phyloP scores from a whole-genome alignment of 1,284 basidiomycete species.

The Ustilago cynodontis region DNA sequence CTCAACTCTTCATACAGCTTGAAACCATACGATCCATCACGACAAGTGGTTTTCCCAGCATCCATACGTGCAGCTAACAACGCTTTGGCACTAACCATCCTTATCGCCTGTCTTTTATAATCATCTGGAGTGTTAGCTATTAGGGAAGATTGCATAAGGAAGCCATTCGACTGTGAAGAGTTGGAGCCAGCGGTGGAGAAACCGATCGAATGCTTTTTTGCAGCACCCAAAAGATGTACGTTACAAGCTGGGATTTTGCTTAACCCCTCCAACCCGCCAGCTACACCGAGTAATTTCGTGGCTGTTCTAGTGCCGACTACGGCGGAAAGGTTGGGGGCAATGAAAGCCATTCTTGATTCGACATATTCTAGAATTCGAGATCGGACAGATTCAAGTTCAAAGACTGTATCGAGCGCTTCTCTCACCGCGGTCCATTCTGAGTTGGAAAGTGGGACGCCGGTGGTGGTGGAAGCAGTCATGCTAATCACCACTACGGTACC shows the following conservation, averaged over 20 bases:
- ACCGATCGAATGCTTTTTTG: constrained; percentile 88
- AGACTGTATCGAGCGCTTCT: constrained; percentile 87
- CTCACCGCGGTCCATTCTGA: constrained; percentile 84
- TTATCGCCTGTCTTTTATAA: constrained; percentile 89
- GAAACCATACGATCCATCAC: constrained; percentile 85
- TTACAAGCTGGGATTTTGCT: constrained; percentile 97
- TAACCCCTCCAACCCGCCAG: constrained; percentile 89
- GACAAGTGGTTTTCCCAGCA: constrained; percentile 79
- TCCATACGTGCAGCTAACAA: constrained; percentile 93
- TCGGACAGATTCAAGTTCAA: constrained; percentile 85
- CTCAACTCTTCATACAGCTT: constrained; percentile 86
- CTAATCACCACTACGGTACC: constrained; percentile 96
- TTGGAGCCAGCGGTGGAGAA: constrained; percentile 78
- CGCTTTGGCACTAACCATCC: constrained; percentile 92
- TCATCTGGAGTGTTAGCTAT: constrained; percentile 89
- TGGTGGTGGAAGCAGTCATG: constrained; percentile 87
- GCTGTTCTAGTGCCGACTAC: constrained; percentile 98
- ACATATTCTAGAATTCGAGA: constrained; percentile 96
- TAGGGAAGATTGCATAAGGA: constrained; percentile 91
- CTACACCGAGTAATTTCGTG: constrained; percentile 95
- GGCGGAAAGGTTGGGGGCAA: constrained; percentile 96
- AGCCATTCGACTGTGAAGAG: constrained; percentile 84
- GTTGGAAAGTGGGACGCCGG: constrained; percentile 80
- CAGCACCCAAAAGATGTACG: constrained; percentile 92
- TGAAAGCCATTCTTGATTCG: constrained; percentile 96